phyloP scores from a whole-genome alignment of 768 basidiomycete species.

The Boletus pseudo-olivaceus region DNA sequence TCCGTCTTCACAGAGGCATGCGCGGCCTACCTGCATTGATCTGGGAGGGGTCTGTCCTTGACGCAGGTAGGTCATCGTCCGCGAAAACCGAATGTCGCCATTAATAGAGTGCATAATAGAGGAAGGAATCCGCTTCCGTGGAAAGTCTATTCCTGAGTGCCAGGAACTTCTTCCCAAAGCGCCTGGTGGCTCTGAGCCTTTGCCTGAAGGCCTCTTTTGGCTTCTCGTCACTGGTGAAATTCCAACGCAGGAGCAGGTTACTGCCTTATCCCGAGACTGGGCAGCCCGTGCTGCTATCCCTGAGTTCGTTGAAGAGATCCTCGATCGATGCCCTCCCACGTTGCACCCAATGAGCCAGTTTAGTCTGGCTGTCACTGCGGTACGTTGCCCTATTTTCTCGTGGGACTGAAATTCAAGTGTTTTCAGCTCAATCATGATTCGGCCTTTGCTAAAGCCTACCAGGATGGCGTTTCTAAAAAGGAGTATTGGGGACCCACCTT shows the following conservation, averaged over 20 bases:
- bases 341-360: slow-evolving; percentile 99
- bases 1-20: slow-evolving; percentile 59
- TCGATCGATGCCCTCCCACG: slow-evolving; percentile 90
- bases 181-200: slow-evolving; percentile 81
- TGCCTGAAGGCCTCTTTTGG: slow-evolving; percentile 96
- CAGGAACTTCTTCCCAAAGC: slow-evolving; percentile 87
- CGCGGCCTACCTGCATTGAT: slow-evolving; percentile 89
- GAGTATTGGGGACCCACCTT: slow-evolving; percentile 97
- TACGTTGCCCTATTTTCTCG: slow-evolving; percentile 32
- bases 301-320: slow-evolving; percentile 92
- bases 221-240: slow-evolving; percentile 92
- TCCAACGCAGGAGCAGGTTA: slow-evolving; percentile 86
- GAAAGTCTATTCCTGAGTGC: slow-evolving; percentile 90
- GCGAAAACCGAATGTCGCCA: too few species aligned
- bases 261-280: slow-evolving; percentile 88
- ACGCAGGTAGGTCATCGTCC: slow-evolving; percentile 58
- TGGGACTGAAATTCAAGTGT: slow-evolving; percentile 3
- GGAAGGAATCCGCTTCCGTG: slow-evolving; percentile 98
- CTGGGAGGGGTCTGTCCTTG: slow-evolving; percentile 98
- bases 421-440: slow-evolving; percentile 87
- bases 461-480: slow-evolving; percentile 86
- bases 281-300: slow-evolving; percentile 89
- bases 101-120: slow-evolving; percentile 40
- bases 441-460: slow-evolving; percentile 93
- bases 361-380: slow-evolving; percentile 91